phyloP scores from a whole-genome alignment of 768 basidiomycete genomes.

The Lentinula detonsa region DNA sequence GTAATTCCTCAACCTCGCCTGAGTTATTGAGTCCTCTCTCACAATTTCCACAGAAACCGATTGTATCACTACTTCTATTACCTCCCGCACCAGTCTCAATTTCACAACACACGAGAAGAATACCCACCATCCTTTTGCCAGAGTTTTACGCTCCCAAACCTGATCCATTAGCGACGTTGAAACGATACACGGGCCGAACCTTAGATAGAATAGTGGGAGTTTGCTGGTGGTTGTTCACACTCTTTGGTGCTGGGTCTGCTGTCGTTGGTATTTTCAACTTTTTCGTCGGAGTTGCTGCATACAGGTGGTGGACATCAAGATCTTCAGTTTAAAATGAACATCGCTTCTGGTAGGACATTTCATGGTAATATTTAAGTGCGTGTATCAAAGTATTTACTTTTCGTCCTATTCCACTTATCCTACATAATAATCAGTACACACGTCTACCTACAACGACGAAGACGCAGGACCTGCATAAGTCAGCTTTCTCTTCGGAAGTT shows the following conservation, averaged over 20 bases:
- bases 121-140: slow-evolving; percentile 48
- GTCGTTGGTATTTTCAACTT: slow-evolving; percentile 62
- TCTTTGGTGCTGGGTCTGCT: slow-evolving; percentile 74
- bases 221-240: slow-evolving; percentile 69
- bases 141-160: slow-evolving; percentile 41
- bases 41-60: slow-evolving; percentile 62
- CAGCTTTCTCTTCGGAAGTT: slow-evolving; percentile 28
- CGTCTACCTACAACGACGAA: neutral
- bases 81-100: slow-evolving; percentile 28
- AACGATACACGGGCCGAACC: slow-evolving; percentile 57
- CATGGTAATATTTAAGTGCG: too few species aligned
- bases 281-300: neutral
- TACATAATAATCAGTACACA: too few species aligned
- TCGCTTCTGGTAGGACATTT: neutral
- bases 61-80: slow-evolving; percentile 68
- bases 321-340: neutral
- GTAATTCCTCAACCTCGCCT: slow-evolving; percentile 32
- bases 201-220: slow-evolving; percentile 75
- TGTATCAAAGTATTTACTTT: too few species aligned
- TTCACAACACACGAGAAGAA: slow-evolving; percentile 15
- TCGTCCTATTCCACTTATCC: too few species aligned
- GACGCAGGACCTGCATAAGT: neutral
- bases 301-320: neutral
- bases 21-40: neutral
- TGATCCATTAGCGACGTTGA: slow-evolving; percentile 47